Base-by-base conservation (phyloP, 371 early-diverging fungal species). In the Dichotomocladium elegans region DNA sequence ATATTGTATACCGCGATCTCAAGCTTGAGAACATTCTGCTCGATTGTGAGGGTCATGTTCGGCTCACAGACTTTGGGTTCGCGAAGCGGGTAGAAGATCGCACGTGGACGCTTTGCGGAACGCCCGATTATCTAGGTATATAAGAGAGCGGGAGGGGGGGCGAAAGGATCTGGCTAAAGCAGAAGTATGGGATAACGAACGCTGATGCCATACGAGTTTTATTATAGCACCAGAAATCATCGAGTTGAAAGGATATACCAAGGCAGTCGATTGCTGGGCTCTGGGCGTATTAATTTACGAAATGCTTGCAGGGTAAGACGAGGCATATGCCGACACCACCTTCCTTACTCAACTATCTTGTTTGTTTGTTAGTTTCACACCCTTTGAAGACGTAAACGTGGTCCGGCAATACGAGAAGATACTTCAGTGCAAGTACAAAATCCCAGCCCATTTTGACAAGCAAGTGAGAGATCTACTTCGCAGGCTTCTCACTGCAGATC, bases 1-100 rank as follows among this genome's bases (percentile, higher is more conserved):
- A 94, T 64, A 89, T 95, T 43, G 86, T 94, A 52, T 98, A 97
- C 77, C 83, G 98, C 17, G 97, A 96, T 73, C 66, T 97, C 49
- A 94, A 96, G 68, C 98, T 97, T 6, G 95, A 97, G 60, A 94
- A 96, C 61, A 66, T 93, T 41, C 73, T 99, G 26, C 72, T 99
- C 42, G 96, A 94, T 63, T 74, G 78, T 11, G 56, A 74, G 29
- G 99, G 99, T 0, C 95, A 99, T 65, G 83, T 99, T 67, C 96
- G 96, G 69, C 85, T 99, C 33, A 90, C 97, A 3, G 99, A 99
- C 73, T 99, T 99, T 81, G 99, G 99, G 1, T 98, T 99, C 82
- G 95, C 99, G 25, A 98, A 96, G 59, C 61, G 68, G 24, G 82
- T 90, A n/a, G 55, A 68, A 14, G 82, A 80, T 53, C 68, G 44